phyloP scores from a whole-genome alignment of 148 eudicot genomes.

The Selenicereus undatus region DNA sequence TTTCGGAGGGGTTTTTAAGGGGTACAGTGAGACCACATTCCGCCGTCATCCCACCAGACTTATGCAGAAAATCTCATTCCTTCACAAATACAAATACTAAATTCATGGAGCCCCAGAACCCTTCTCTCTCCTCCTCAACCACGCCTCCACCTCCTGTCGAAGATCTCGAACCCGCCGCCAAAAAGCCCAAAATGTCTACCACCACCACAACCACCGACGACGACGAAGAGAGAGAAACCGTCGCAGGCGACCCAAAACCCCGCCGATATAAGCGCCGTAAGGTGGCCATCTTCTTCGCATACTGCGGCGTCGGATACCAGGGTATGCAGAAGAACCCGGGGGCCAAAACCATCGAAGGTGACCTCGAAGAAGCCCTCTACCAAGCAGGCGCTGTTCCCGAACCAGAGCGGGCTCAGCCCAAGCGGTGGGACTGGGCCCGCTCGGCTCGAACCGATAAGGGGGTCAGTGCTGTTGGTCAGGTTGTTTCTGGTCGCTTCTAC shows the following conservation, averaged over 20 bases:
- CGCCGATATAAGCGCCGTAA: conserved; percentile 73
- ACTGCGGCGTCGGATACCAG: conserved; percentile 90
- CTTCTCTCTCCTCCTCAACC: not conserved
- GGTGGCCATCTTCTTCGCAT: conserved; percentile 82
- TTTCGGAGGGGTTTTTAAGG: too few species aligned
- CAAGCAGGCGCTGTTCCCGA: conserved; percentile 72
- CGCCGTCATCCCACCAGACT: too few species aligned
- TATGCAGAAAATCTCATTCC: too few species aligned
- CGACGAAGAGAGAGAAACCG: conserved; percentile 11
- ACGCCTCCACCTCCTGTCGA: not conserved
- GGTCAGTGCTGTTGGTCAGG: conserved; percentile 88
- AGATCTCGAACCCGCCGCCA: conserved; percentile 37
- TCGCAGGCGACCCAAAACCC: conserved; percentile 13
- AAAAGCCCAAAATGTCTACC: conserved; percentile 67
- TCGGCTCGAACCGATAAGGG: conserved; percentile 96
- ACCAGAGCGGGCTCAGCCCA: conserved; percentile 48
- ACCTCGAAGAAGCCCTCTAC: conserved; percentile 83
- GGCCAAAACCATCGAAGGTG: conserved; percentile 94
- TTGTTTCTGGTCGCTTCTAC: conserved; percentile 75
- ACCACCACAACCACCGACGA: conserved; percentile 38
- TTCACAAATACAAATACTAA: too few species aligned
- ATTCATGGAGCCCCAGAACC: conserved; percentile 9
- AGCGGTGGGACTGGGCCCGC: conserved; percentile 73
- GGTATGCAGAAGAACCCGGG: conserved; percentile 98
- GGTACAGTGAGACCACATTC: too few species aligned